These are phyloP conservation scores for Marasmius fiardii DNA, from an alignment of 1,284 basidiomycete species.

Conservation along the genomic window DNA sequence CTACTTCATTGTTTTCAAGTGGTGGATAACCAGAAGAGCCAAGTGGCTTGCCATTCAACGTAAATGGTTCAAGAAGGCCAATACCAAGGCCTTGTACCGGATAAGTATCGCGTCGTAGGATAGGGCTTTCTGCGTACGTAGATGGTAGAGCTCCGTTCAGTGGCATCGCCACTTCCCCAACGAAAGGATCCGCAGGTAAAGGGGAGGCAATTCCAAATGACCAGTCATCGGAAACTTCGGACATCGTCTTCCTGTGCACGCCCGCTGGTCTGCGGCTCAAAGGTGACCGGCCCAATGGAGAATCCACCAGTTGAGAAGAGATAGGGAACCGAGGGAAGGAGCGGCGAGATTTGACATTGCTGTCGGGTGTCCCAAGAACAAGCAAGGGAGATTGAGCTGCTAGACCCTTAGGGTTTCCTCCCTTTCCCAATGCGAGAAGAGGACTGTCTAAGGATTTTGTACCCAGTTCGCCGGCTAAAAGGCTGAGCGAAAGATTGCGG, in stretches of 20 bases:
- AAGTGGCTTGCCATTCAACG: conserved; percentile 18
- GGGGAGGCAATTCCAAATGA: conserved; percentile 36
- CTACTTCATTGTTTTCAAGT: conserved; percentile 23
- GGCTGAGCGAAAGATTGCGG: conserved; percentile 60
- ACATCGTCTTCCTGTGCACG: conserved; percentile 31
- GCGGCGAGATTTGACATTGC: conserved; percentile 28
- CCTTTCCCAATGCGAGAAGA: background rate
- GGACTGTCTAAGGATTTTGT: conserved; percentile 1
- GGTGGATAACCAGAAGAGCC: conserved; percentile 5
- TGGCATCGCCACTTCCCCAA: conserved; percentile 7
- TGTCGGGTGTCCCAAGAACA: conserved; percentile 33
- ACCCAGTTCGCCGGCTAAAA: conserved; percentile 38
- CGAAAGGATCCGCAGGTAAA: conserved; percentile 18
- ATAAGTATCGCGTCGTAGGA: conserved; percentile 42
- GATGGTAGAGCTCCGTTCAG: conserved; percentile 35
- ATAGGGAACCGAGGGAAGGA: conserved; percentile 32
- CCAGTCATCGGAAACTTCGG: conserved; percentile 46
- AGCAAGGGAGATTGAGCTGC: conserved; percentile 10
- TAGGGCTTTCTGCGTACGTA: conserved; percentile 54
- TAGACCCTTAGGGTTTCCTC: background rate
- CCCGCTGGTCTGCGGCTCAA: background rate
- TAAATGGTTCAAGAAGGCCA: conserved; percentile 55
- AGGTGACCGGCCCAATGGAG: conserved; percentile 15
- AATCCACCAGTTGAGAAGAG: conserved; percentile 11
- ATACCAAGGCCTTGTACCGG: conserved; percentile 43